phyloP scores from a whole-genome alignment of 768 basidiomycete genomes.

The Russula griseocarnosa region DNA sequence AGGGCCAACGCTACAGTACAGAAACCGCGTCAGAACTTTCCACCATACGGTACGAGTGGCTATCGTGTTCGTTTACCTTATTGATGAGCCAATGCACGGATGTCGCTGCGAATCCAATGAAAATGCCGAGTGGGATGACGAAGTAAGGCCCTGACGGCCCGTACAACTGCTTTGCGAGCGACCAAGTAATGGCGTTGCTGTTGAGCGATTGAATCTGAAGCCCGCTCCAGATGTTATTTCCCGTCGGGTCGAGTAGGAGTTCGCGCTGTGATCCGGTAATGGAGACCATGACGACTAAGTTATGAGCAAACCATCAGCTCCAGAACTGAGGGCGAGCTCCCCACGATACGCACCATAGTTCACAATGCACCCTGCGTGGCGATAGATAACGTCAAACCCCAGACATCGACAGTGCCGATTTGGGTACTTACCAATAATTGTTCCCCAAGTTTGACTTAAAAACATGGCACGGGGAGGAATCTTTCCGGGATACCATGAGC shows the following conservation, averaged over 20 bases:
- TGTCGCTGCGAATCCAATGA: constrained; percentile 53
- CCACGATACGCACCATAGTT: constrained; percentile 36
- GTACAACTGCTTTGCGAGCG: constrained; percentile 56
- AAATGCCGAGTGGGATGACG: constrained; percentile 49
- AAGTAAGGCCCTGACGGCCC: constrained; percentile 52
- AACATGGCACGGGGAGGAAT: constrained; percentile 66
- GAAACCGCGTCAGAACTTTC: constrained; percentile 6
- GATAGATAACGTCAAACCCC: neutral
- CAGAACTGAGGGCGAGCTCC: constrained; percentile 29
- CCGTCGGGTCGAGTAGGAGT: constrained; percentile 47
- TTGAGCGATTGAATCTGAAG: constrained; percentile 47
- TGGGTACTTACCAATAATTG: constrained; percentile 45
- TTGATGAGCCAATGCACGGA: constrained; percentile 51
- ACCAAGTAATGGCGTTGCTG: constrained; percentile 61
- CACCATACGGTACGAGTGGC: neutral
- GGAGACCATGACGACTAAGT: constrained; percentile 53
- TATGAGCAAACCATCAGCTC: neutral
- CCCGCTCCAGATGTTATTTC: constrained; percentile 55
- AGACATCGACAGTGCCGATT: neutral
- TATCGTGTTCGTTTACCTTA: constrained; percentile 38
- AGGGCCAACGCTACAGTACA: constrained; percentile 46
- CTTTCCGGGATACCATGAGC: constrained; percentile 37
- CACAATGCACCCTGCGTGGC: constrained; percentile 32
- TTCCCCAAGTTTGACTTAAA: constrained; percentile 61
- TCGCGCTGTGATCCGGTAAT: constrained; percentile 52